These are phyloP conservation scores for Ophiocordyceps camponoti-leonardi DNA, from an alignment of 2,329 filamentous ascomycete genomes.

Conservation along the genomic window DNA sequence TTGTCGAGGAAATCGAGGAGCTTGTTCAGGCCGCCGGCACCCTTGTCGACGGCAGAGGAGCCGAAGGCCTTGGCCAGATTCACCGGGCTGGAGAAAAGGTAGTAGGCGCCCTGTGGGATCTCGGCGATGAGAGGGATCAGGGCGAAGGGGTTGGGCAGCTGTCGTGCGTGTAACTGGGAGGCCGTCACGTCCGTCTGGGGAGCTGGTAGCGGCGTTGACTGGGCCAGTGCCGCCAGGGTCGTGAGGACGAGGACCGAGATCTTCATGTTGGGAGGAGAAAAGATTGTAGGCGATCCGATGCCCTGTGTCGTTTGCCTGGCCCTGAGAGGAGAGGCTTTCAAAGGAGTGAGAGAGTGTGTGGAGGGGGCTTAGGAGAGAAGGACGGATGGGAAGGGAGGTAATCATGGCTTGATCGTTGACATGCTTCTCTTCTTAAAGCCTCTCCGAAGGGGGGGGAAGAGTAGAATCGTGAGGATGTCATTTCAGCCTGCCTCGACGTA, in stretches of 20 bases:
- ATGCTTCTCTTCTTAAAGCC: too few species aligned
- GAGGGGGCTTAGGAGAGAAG: too few species aligned
- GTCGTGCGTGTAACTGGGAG: not conserved
- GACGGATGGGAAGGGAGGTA: too few species aligned
- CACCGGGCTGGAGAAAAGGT: not conserved
- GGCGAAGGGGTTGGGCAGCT: not conserved
- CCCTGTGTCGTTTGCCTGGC: too few species aligned
- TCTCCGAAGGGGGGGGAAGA: too few species aligned
- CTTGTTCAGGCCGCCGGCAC: not conserved
- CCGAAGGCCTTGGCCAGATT: not conserved
- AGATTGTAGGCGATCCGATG: not conserved
- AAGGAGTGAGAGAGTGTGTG: too few species aligned
- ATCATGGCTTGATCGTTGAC: too few species aligned
- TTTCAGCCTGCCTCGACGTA: too few species aligned
- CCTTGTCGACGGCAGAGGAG: not conserved
- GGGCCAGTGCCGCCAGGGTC: not conserved
- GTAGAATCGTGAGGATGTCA: too few species aligned
- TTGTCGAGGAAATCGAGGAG: not conserved
- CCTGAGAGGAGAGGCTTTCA: too few species aligned
- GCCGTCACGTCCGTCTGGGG: not conserved
- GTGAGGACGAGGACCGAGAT: not conserved
- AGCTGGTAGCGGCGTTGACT: not conserved
- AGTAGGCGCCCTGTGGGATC: not conserved
- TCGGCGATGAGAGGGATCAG: not conserved
- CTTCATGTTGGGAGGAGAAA: not conserved